phyloP scores from a whole-genome alignment of 2,329 filamentous ascomycete genomes.

The Pseudovirgaria hyperparasitica region DNA sequence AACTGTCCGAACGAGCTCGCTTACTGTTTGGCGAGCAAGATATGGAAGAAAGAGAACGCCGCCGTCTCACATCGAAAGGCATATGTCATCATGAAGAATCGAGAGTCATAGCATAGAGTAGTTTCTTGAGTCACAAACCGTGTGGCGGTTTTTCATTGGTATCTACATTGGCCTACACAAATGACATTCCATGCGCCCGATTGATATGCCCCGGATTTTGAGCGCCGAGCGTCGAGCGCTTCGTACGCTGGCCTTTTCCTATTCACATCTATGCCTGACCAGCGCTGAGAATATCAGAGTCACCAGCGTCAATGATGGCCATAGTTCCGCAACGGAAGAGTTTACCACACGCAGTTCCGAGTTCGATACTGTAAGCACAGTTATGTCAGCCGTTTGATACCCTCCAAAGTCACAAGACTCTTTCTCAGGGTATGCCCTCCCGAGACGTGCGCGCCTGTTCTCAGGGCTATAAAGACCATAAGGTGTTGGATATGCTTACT shows the following conservation, averaged over 20 bases:
- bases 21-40: too few species aligned
- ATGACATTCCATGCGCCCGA: too few species aligned
- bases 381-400: constrained; percentile 49
- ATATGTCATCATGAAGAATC: neutral
- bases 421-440: constrained; percentile 69
- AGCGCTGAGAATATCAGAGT: constrained; percentile 92
- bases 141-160: too few species aligned
- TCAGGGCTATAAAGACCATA: constrained; percentile 24
- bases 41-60: too few species aligned
- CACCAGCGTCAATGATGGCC: constrained; percentile 86
- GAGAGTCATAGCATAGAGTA: neutral
- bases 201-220: too few species aligned
- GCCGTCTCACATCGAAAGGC: neutral
- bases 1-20: too few species aligned
- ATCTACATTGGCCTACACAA: too few species aligned
- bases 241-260: too few species aligned
- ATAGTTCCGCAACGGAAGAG: constrained; percentile 97
- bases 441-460: constrained; percentile 22
- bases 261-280: constrained; percentile 32
- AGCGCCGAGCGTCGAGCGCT: too few species aligned
- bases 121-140: neutral
- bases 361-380: constrained; percentile 65
- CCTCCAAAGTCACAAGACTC: constrained; percentile 90
- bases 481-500: constrained; percentile 54
- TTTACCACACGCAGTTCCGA: constrained; percentile 97